phyloP scores from a whole-genome alignment of 371 early-diverging fungal genomes.

The Mucor ambiguus region DNA sequence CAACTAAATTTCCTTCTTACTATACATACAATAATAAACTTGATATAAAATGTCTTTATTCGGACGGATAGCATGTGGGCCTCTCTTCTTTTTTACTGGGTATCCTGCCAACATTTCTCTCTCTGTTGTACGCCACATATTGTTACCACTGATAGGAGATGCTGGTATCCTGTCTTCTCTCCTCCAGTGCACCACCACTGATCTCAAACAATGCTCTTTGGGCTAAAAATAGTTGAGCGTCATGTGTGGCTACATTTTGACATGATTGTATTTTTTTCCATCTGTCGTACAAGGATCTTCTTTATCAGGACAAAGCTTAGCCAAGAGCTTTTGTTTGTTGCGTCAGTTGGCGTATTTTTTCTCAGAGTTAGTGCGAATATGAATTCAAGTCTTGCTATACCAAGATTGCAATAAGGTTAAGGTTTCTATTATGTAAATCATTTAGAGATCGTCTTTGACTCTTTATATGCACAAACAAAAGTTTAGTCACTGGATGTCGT shows the following conservation, averaged over 20 bases:
- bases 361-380: neutral
- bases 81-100: too few relatives aligned
- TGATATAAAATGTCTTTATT: neutral
- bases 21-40: neutral
- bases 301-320: neutral
- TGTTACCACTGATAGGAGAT: neutral
- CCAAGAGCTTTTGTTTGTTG: neutral
- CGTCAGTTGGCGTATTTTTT: neutral
- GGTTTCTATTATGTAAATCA: conserved; percentile 2
- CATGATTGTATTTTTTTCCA: neutral
- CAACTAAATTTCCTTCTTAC: neutral
- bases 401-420: neutral
- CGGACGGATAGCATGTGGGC: neutral
- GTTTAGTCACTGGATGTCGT: neutral
- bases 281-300: neutral
- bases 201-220: neutral
- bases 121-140: neutral
- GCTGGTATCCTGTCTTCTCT: neutral
- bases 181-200: neutral
- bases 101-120: too few relatives aligned
- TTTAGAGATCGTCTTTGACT: neutral
- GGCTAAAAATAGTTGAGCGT: neutral
- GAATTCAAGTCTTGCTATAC: neutral
- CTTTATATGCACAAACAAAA: neutral
- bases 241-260: neutral